Evolutionary conservation across 352 stramenopile species (phyloP), one percentile per base, ranked within the genome.

Genomic region (Albugo laibachii): DNA sequence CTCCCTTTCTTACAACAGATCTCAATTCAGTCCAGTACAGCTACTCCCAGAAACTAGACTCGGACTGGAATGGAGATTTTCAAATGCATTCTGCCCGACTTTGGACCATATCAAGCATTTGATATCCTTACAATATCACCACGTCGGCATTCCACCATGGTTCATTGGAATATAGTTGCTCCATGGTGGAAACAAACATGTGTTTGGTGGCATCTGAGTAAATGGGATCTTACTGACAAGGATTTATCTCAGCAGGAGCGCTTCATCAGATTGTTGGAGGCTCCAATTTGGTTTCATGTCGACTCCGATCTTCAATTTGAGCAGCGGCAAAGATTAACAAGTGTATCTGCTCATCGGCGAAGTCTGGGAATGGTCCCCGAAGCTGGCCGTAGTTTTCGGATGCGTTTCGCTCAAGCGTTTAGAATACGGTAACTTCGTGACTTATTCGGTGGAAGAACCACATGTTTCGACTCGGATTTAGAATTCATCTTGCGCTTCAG

Each of bases 231-330:
- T 35, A 50, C 49, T 31, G 24, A 31, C 8, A 31, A 3, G 8
- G 8, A 31, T 31, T 31, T 31, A 31, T 31, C 24, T 10, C 24
- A 31, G 24, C 24, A 31, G 8, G 24, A 31, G 3, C 24, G 24
- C 3, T 31, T 31, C 8, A 10, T 8, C 36, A 50, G 49, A 12
- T 36, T 42, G 24, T 45, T 54, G 1, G 16, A 31, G 0, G 41
- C 44, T 24, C 37, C 49, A n/a, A 48, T 54, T n/a, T 54, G 49
- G 39, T 54, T 41, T 31, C 49, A 47, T 45, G 20, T 45, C 1
- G 39, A 54, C 19, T 1, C 49, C 0, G 37, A 54, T 13, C 6
- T 18, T 8, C 38, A 43, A 10, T 24, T 24, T 24, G 38, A 43
- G 38, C 8, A 43, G 38, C 3, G 16, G 16, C 16, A 19, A 24